These are phyloP conservation scores for Colletotrichum phormii DNA, from an alignment of 2,329 filamentous ascomycete genomes.

Conservation along the genomic window DNA sequence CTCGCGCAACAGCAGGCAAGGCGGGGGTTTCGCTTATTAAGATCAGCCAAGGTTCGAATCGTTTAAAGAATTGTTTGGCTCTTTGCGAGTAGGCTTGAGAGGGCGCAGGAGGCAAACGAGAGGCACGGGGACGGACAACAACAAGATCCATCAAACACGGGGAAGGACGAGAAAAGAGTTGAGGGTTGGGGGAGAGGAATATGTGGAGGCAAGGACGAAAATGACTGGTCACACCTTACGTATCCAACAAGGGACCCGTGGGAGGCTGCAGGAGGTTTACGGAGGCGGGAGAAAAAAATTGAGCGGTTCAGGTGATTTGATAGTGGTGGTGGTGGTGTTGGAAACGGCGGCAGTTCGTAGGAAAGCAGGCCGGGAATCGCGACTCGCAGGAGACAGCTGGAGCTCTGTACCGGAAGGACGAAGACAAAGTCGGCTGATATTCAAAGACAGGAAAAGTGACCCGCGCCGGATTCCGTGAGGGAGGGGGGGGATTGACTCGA, in stretches of 20 bases:
- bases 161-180: conserved; percentile 24
- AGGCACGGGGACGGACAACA: background rate
- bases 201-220: conserved; percentile 31
- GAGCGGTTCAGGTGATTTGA: background rate
- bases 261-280: conserved; percentile 15
- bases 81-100: background rate
- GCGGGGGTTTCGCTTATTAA: conserved; percentile 15
- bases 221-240: conserved; percentile 35
- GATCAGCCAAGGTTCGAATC: conserved; percentile 20
- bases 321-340: background rate
- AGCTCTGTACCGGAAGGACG: conserved; percentile 11
- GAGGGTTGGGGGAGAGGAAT: conserved; percentile 18
- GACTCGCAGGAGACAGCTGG: background rate
- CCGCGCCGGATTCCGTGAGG: conserved; percentile 30
- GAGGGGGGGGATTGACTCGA: conserved; percentile 8
- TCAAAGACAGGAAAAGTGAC: conserved; percentile 12
- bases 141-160: conserved; percentile 20
- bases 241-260: conserved; percentile 15
- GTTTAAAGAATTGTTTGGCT: background rate
- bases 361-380: background rate
- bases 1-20: conserved; percentile 2
- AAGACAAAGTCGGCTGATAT: conserved; percentile 26
- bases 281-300: background rate
- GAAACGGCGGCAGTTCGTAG: background rate
- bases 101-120: conserved; percentile 1